Percentiles rank a stretch among this genome's conserved stretches.
Conservation (phyloP, 176 grass and related monocot species). For the Musa beccarii region DNA sequence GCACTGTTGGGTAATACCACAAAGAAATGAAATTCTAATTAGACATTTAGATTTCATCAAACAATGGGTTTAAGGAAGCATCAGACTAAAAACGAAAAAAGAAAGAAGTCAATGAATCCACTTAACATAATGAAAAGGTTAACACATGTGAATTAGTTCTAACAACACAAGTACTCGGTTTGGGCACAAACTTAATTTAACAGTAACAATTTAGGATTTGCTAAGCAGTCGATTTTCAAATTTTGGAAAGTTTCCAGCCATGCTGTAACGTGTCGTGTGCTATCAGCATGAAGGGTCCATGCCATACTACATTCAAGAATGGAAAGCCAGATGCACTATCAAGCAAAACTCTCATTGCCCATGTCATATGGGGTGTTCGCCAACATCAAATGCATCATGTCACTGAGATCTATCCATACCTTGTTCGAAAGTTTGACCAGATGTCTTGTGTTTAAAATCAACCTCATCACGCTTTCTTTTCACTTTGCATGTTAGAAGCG, state of each 20-base stretch:
- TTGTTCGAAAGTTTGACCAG: slow-evolving; percentile 33
- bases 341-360: not conserved
- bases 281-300: too few species aligned
- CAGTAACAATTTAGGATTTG: too few species aligned
- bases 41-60: not conserved
- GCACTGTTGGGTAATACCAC: not conserved
- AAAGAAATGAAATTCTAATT: not conserved
- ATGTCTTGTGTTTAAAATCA: slow-evolving; percentile 21
- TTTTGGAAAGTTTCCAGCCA: too few species aligned
- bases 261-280: too few species aligned
- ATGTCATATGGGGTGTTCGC: not conserved
- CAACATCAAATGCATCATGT: not conserved
- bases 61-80: not conserved
- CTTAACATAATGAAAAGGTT: too few species aligned
- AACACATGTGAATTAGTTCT: too few species aligned
- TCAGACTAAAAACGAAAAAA: not conserved
- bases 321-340: not conserved
- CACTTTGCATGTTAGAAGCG: slow-evolving; percentile 75
- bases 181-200: too few species aligned
- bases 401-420: slow-evolving; percentile 19
- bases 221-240: too few species aligned
- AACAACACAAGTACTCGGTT: too few species aligned
- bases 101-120: too few species aligned
- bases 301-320: not conserved
- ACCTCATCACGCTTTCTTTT: slow-evolving; percentile 55